These are phyloP conservation scores for Metrosideros polymorpha DNA, from an alignment of 441 rosid genomes.

Conservation along the genomic window DNA sequence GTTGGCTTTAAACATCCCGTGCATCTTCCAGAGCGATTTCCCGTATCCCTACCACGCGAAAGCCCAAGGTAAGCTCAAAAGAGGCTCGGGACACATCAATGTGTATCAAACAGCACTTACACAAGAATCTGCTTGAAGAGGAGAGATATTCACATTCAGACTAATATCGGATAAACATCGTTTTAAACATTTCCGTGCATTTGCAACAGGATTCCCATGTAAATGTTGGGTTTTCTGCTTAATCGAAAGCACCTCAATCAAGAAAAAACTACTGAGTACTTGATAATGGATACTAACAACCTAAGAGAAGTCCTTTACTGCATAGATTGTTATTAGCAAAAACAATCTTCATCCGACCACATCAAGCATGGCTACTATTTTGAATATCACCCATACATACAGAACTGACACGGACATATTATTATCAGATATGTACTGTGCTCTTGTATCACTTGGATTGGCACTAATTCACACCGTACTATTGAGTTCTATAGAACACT, in stretches of 20 bases:
- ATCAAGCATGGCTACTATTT: not conserved
- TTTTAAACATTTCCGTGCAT: not conserved
- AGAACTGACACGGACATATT: not conserved
- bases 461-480: not conserved
- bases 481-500: not conserved
- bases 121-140: not conserved
- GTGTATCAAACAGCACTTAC: not conserved
- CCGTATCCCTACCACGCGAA: constrained; percentile 36
- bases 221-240: not conserved
- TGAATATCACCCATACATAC: not conserved
- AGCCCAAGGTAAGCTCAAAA: not conserved
- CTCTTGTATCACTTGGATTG: not conserved
- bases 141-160: not conserved
- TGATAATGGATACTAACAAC: not conserved
- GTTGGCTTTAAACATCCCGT: constrained; percentile 60
- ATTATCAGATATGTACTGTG: not conserved
- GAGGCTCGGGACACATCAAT: not conserved
- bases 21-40: constrained; percentile 57
- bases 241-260: not conserved
- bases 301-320: not conserved
- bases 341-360: not conserved
- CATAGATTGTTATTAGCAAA: not conserved
- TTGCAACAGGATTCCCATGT: not conserved
- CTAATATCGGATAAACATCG: not conserved
- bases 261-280: not conserved